These are phyloP conservation scores for Leptomonas pyrrhocoris DNA, from an alignment of 208 protist species.

Conservation along the genomic window DNA sequence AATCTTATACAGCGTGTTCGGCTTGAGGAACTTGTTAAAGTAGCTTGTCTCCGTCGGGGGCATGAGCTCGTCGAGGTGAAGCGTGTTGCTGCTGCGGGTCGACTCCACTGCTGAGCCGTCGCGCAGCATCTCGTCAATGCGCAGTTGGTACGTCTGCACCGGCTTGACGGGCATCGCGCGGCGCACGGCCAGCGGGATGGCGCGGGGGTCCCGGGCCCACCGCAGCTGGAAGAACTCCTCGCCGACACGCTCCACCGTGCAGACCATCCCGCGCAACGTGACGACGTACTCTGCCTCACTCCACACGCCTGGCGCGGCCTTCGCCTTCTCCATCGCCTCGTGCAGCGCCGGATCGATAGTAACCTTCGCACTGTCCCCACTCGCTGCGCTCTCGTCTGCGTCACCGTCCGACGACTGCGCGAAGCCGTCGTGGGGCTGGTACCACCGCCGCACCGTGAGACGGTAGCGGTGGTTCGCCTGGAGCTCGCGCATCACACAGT, in stretches of 20 bases:
- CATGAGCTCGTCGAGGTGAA: slow-evolving; percentile 43
- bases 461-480: slow-evolving; percentile 79
- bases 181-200: slow-evolving; percentile 43
- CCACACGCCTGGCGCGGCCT: slow-evolving; percentile 75
- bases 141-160: slow-evolving; percentile 67
- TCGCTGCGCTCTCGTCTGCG: background rate
- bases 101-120: slow-evolving; percentile 48
- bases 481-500: slow-evolving; percentile 67
- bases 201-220: slow-evolving; percentile 79
- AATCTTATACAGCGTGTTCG: slow-evolving; percentile 81
- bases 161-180: slow-evolving; percentile 51
- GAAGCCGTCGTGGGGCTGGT: slow-evolving; percentile 67
- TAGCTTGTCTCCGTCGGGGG: slow-evolving; percentile 42
- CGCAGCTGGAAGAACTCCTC: slow-evolving; percentile 84
- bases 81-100: slow-evolving; percentile 23
- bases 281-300: slow-evolving; percentile 68
- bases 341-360: slow-evolving; percentile 34
- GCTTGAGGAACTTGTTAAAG: slow-evolving; percentile 55
- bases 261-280: slow-evolving; percentile 87
- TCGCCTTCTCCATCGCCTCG: slow-evolving; percentile 49
- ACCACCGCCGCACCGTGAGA: slow-evolving; percentile 88
- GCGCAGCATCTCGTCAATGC: slow-evolving; percentile 73
- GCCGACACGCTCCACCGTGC: slow-evolving; percentile 57
- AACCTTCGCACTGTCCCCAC: background rate
- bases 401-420: slow-evolving; percentile 2